Base-by-base conservation (phyloP, 352 stramenopile genomes). In the Pythium oligandrum region DNA sequence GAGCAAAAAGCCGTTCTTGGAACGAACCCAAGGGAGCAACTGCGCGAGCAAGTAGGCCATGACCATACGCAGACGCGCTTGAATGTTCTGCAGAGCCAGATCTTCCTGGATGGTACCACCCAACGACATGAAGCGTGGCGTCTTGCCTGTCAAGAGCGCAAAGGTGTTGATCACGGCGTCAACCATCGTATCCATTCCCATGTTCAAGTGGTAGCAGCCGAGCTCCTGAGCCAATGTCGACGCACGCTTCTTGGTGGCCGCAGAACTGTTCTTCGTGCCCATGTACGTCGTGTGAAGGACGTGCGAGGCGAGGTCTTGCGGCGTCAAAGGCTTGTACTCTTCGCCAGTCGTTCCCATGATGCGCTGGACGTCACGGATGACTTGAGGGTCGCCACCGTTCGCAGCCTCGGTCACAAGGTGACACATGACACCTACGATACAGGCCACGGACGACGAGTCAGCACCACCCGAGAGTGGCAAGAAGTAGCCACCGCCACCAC, bases 351-450 rank as follows among this genome's bases (percentile, higher is more conserved):
- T 90, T 10, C 75, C 77, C 40, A 87, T 79, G 55, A 95, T 90
- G 55, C 83, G 80, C 69, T 91, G 80, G 7, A 98, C 86, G 50
- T 96, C 78, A 37, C 81, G 73, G 43, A 95, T 79, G 17, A 96
- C 86, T 47, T 92, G 73, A 10, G 78, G 44, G 32, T 93, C 80
- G 17, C 82, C 85, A 4, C 70, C 65, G 53, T 91, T 88, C n/a
- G 83, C 83, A 17, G 92, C 88, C 33, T 95, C 73, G 2, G 81
- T 79, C 3, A 98, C 95, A 34, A 99, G 68, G 54, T 98, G 82
- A 61, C 96, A 99, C 97, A 99, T 99, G 26, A 98, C 90, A 34
- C 95, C 95, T 6, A 99, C 96, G 61, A 99, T 98, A 40, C 89
- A 92, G 4, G 95, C 95, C 4, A 98, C 96, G 17, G 93, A 97